Conservation (phyloP, 768 basidiomycete species). For the Lentinula edodes region DNA sequence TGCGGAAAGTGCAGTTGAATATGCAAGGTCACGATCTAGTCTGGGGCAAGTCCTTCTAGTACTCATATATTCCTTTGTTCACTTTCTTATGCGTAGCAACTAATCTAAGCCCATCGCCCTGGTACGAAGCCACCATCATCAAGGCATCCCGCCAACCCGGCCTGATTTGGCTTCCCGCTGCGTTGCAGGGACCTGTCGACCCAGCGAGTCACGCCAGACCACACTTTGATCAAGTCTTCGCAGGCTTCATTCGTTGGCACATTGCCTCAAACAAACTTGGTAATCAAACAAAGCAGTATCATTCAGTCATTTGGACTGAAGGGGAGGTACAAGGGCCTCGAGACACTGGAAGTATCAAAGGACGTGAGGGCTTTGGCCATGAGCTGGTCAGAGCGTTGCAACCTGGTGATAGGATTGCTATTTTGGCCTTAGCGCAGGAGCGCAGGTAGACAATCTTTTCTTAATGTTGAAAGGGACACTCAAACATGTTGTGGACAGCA, state of each 20-base stretch:
- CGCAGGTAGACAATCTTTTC: not conserved
- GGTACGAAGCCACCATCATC: conserved; percentile 1
- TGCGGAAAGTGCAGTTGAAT: not conserved
- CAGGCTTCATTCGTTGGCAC: not conserved
- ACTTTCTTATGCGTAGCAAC: not conserved
- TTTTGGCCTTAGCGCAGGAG: not conserved
- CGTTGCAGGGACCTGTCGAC: not conserved
- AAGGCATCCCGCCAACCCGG: not conserved
- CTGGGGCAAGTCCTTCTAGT: not conserved
- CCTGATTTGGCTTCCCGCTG: not conserved
- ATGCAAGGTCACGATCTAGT: not conserved
- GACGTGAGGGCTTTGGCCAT: not conserved
- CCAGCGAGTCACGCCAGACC: not conserved
- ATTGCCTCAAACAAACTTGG: not conserved
- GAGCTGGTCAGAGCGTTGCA: not conserved
- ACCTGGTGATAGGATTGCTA: not conserved
- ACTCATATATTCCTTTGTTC: not conserved
- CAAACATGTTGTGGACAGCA: not conserved
- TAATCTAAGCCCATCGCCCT: not conserved
- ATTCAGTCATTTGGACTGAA: not conserved
- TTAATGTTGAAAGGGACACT: not conserved
- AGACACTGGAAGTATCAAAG: not conserved
- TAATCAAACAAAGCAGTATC: not conserved
- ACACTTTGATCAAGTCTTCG: not conserved
- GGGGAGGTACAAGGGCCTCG: not conserved